A percentile compares a stretch with the other conserved stretches of the same genome.
These are phyloP conservation scores for Actinomucor elegans DNA, from an alignment of 371 early-diverging fungal species.

Conservation along the genomic window DNA sequence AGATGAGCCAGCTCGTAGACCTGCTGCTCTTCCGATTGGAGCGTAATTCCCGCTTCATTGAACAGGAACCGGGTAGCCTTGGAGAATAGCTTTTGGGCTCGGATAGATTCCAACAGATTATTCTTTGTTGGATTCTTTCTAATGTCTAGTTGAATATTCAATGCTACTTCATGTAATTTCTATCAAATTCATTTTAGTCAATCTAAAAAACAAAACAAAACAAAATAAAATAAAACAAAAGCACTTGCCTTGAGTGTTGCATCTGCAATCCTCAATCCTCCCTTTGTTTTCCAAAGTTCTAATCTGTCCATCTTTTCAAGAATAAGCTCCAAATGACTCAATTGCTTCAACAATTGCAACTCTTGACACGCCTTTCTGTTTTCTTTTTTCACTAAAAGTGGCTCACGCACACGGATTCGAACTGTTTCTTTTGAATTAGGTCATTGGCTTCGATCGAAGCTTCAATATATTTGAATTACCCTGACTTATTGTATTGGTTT, in stretches of 20 bases:
- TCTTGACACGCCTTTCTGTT: slow-evolving; percentile 3
- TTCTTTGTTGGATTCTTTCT: no score
- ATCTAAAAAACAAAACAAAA: no score
- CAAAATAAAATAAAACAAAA: no score
- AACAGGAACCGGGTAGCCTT: neutral
- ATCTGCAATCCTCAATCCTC: neutral
- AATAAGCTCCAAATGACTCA: slow-evolving; percentile 12
- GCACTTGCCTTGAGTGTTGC: neutral
- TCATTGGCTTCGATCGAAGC: neutral
- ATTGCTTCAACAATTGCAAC: slow-evolving; percentile 3
- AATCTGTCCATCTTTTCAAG: slow-evolving; percentile 11
- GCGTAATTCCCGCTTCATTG: no score
- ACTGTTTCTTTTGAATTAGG: neutral
- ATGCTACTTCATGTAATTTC: neutral
- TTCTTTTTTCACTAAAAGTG: neutral
- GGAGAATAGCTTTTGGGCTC: neutral
- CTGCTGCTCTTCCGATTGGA: neutral
- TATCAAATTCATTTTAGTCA: no score
- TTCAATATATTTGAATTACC: no score
- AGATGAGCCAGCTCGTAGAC: slow-evolving; percentile 5
- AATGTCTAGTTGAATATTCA: neutral
- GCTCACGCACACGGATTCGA: neutral
- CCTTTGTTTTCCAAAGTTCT: slow-evolving; percentile 9
- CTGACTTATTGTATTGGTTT: neutral
- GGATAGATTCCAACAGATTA: no score